These are phyloP conservation scores for Opeltia flavorubescens DNA, from an alignment of 495 filamentous ascomycete species.

Conservation along the genomic window DNA sequence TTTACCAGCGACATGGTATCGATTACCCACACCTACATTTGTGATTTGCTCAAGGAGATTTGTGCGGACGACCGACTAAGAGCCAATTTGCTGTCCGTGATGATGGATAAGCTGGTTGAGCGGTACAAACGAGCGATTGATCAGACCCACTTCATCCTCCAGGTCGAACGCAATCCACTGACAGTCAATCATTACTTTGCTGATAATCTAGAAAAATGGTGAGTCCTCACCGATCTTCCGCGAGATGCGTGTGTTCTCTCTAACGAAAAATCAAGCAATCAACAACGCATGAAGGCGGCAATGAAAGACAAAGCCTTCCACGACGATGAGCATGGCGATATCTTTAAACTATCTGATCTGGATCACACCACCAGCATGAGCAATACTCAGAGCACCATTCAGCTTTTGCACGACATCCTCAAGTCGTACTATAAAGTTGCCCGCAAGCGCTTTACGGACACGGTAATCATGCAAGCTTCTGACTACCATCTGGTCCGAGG, in stretches of 20 bases:
- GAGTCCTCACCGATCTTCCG: neutral
- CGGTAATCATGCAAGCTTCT: slow-evolving; percentile 31
- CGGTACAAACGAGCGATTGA: slow-evolving; percentile 31
- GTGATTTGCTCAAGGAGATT: slow-evolving; percentile 18
- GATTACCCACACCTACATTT: slow-evolving; percentile 34
- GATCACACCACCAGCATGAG: neutral
- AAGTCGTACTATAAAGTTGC: slow-evolving; percentile 48
- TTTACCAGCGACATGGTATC: slow-evolving; percentile 34
- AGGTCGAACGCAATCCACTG: slow-evolving; percentile 32
- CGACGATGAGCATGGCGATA: slow-evolving; percentile 5
- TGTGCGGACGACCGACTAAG: slow-evolving; percentile 27
- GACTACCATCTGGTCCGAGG: slow-evolving; percentile 25
- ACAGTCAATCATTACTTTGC: slow-evolving; percentile 43
- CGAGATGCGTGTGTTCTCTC: neutral
- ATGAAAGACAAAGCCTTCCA: slow-evolving; percentile 2
- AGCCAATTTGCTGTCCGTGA: slow-evolving; percentile 22
- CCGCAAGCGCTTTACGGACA: slow-evolving; percentile 41
- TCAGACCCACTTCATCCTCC: slow-evolving; percentile 32
- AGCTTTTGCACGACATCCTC: slow-evolving; percentile 44
- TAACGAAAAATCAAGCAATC: slow-evolving; percentile 7
- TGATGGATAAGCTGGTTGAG: slow-evolving; percentile 29
- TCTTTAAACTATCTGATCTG: slow-evolving; percentile 16
- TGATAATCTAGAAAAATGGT: slow-evolving; percentile 31
- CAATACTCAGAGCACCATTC: slow-evolving; percentile 31
- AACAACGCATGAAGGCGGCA: slow-evolving; percentile 13